phyloP scores from a whole-genome alignment of 495 filamentous ascomycete species.

The Penicillium desertorum region DNA sequence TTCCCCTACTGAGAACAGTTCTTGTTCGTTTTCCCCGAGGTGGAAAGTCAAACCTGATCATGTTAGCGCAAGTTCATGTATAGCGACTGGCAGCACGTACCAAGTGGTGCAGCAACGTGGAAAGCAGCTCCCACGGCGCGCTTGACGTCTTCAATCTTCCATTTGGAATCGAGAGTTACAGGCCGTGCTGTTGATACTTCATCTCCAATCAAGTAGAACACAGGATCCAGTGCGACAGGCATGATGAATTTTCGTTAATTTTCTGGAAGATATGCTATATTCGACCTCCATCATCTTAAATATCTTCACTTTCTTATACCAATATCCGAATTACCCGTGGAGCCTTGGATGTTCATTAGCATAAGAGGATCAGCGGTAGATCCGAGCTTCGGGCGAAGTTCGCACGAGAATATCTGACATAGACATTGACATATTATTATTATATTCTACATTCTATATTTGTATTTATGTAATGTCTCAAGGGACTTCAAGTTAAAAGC shows the following conservation, averaged over 20 bases:
- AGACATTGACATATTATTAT: not conserved
- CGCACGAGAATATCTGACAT: conserved; percentile 5
- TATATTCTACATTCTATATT: not conserved
- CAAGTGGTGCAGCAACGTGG: conserved; percentile 23
- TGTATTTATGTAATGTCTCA: not conserved
- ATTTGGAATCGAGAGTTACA: conserved; percentile 22
- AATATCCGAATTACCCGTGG: conserved; percentile 5
- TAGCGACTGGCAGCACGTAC: conserved; percentile 7
- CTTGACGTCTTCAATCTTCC: conserved; percentile 30
- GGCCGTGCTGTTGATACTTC: conserved; percentile 21
- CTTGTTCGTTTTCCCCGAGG: conserved; percentile 21
- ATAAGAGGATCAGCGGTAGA: not conserved
- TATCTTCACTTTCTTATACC: not conserved
- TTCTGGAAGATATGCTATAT: too few species aligned
- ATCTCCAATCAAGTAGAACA: conserved; percentile 29
- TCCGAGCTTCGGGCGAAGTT: conserved; percentile 22
- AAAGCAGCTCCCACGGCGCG: conserved; percentile 24
- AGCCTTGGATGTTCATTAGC: not conserved
- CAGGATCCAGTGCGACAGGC: conserved; percentile 5
- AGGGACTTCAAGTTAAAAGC: not conserved
- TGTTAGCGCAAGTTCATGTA: not conserved
- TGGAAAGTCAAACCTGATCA: conserved; percentile 40
- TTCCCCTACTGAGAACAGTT: conserved; percentile 27
- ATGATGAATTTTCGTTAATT: not conserved
- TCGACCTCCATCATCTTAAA: not conserved